Evolutionary conservation across 306 rosid species (phyloP), one percentile per base, ranked within the genome.

Genomic region (Cicer cuneatum): DNA sequence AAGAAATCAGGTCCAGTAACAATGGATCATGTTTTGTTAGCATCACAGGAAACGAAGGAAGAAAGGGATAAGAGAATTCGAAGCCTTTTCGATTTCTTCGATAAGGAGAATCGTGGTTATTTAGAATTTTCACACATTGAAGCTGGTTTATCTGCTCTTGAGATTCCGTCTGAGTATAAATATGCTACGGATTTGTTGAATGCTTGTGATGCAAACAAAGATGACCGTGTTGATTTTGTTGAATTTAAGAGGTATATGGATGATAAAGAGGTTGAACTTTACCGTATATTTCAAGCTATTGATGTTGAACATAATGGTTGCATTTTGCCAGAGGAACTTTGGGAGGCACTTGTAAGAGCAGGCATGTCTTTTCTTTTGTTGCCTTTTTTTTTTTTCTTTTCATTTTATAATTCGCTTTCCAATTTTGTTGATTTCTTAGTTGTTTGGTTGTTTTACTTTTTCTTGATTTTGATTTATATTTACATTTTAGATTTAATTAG

Each of bases 261-360:
- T 70, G 92, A 86, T 33, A 93, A 93, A 80, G 98, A 93, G 85
- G 86, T 93, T 5, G 98, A 93, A 86, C 96, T 93, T 43, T 93
- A 93, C 63, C 86, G 87, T 40, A 93, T 93, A 35, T 93, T 93
- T 63, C 98, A 93, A 83, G 96, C 96, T 64, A 93, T 93, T 73
- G 98, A 93, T 77, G 98, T 91, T 12, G 96, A 85, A 65, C 98
- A 93, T 60, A 93, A 78, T 68, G 98, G 98, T 5, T 87, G 94
- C 82, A 93, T 93, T 85, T 67, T 92, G 47, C 98, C 98, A 0
- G 98, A 93, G 84, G 98, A 93, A 90, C 96, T 93, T 0, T 93
- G 89, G 93, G 98, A 93, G 76, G 98, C 98, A 10, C 97, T 93
- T 65, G 86, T 91, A 8, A 87, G 70, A 83, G 93, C 97, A 81